These are phyloP conservation scores for Apophysomyces elegans DNA, from an alignment of 371 early-diverging fungal species.

Conservation along the genomic window DNA sequence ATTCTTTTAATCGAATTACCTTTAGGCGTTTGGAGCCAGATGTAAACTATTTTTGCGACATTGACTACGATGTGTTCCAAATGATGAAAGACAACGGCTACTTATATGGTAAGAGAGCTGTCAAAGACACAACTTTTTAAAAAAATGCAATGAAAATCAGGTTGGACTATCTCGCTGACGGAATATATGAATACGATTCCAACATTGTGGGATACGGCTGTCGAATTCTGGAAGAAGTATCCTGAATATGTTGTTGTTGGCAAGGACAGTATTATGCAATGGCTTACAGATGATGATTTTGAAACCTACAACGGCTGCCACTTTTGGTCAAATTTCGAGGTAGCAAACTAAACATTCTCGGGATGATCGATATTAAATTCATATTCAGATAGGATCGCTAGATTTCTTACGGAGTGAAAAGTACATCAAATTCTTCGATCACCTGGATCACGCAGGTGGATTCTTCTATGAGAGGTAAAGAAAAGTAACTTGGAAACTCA, in stretches of 20 bases:
- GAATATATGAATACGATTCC: constrained; percentile 87
- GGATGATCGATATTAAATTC: neutral
- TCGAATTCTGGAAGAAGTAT: constrained; percentile 56
- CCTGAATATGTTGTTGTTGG: constrained; percentile 37
- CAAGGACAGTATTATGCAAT: constrained; percentile 29
- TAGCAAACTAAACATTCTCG: constrained; percentile 13
- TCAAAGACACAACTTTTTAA: neutral
- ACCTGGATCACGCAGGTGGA: constrained; percentile 80
- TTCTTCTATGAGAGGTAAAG: constrained; percentile 90
- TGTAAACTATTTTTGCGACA: constrained; percentile 83
- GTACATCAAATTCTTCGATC: constrained; percentile 81
- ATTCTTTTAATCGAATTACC: neutral
- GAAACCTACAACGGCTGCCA: constrained; percentile 69
- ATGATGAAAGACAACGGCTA: constrained; percentile 81
- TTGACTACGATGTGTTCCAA: constrained; percentile 90
- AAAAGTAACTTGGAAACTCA: neutral
- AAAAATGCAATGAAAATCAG: constrained; percentile 53
- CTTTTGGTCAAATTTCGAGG: constrained; percentile 75
- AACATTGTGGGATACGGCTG: constrained; percentile 77
- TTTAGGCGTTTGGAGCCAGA: constrained; percentile 91
- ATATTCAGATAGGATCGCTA: constrained; percentile 75
- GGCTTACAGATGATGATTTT: constrained; percentile 37
- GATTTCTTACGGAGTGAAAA: constrained; percentile 74
- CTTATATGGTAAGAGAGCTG: constrained; percentile 72
- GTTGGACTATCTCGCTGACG: constrained; percentile 79